Evolutionary conservation across 176 grass and related monocot species (phyloP).

Genomic region (Paspalum notatum): DNA sequence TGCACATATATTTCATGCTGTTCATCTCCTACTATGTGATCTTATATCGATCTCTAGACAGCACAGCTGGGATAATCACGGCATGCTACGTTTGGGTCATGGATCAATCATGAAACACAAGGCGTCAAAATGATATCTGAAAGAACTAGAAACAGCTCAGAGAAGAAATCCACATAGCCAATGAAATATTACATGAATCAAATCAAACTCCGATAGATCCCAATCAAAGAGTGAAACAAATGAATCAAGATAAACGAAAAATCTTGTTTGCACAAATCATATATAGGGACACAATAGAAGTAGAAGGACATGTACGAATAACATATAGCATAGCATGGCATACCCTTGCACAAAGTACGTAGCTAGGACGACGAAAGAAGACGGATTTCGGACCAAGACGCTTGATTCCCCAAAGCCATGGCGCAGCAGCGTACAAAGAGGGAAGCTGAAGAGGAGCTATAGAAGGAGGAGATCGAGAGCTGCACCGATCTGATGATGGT

Average conservation of each 20-base stretch:
- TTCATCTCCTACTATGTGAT: not conserved
- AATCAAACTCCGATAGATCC: constrained; percentile 12
- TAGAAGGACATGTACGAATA: constrained; percentile 22
- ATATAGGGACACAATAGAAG: constrained; percentile 11
- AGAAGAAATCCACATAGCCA: constrained; percentile 18
- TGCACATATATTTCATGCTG: constrained; percentile 31
- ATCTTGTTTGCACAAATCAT: constrained; percentile 21
- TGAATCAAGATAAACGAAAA: not conserved
- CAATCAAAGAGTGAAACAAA: constrained; percentile 18
- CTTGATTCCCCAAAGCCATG: constrained; percentile 72
- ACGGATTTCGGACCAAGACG: constrained; percentile 64
- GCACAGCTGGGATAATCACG: not conserved
- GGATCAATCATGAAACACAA: constrained; percentile 27
- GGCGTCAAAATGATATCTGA: not conserved
- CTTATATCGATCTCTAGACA: not conserved
- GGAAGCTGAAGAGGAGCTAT: constrained; percentile 23
- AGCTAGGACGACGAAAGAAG: constrained; percentile 30
- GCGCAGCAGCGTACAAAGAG: constrained; percentile 30
- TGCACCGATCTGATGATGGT: constrained; percentile 57
- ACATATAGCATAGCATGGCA: constrained; percentile 42
- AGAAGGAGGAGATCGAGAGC: not conserved
- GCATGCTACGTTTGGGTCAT: not conserved
- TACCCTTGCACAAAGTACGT: constrained; percentile 48
- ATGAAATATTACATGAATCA: constrained; percentile 19
- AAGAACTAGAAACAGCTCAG: not conserved